phyloP scores from a whole-genome alignment of 768 basidiomycete species.

The Thelephora aurantiotincta region DNA sequence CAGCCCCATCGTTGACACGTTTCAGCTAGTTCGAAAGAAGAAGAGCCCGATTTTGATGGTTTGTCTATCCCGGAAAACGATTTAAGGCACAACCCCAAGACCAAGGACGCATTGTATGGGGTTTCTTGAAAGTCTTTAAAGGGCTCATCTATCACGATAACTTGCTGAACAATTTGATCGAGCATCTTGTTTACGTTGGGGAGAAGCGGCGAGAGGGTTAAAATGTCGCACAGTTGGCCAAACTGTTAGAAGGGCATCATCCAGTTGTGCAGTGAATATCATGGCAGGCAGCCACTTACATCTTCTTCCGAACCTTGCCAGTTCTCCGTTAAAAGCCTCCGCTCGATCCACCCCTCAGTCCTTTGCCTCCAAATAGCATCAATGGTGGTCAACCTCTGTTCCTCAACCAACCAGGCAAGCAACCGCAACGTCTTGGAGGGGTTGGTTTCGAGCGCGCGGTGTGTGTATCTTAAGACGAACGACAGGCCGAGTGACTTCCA shows the following conservation, averaged over 20 bases:
- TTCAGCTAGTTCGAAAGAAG: not conserved
- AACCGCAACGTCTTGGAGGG: constrained; percentile 30
- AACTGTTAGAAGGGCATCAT: constrained; percentile 20
- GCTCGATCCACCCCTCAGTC: constrained; percentile 35
- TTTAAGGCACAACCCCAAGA: constrained; percentile 45
- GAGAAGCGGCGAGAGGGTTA: constrained; percentile 38
- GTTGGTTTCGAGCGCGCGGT: constrained; percentile 30
- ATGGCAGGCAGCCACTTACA: constrained; percentile 18
- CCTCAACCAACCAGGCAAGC: constrained; percentile 31
- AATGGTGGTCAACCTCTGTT: constrained; percentile 39
- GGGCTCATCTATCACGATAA: constrained; percentile 19
- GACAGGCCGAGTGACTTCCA: constrained; percentile 63
- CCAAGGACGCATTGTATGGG: constrained; percentile 34
- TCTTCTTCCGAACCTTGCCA: constrained; percentile 26
- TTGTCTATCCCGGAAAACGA: constrained; percentile 30
- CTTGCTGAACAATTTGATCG: constrained; percentile 28
- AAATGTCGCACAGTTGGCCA: constrained; percentile 36
- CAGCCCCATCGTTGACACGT: constrained; percentile 30
- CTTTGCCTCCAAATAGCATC: constrained; percentile 46
- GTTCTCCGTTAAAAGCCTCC: constrained; percentile 18
- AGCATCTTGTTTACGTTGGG: constrained; percentile 28
- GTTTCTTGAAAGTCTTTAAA: constrained; percentile 16
- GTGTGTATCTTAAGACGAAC: constrained; percentile 35
- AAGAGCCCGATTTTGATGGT: constrained; percentile 31
- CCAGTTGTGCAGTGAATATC: not conserved